Percentiles rank a stretch among this genome's conserved stretches.
Conservation (phyloP, 2,329 filamentous ascomycete species). For the Alternaria panax region DNA sequence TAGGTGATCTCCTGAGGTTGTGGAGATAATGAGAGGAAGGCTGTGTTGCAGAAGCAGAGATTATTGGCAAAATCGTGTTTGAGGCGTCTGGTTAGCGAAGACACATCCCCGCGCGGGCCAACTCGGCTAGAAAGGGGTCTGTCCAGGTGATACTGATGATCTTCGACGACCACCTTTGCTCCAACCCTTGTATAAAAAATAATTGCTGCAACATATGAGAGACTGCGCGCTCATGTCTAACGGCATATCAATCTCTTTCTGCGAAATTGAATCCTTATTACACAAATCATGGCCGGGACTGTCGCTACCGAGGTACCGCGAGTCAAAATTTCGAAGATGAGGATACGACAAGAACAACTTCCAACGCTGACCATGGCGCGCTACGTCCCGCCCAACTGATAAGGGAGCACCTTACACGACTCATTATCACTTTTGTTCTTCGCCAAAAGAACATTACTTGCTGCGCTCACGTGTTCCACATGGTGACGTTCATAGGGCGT, state of each 20-base stretch:
- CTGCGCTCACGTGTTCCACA: neutral
- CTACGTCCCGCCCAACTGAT: neutral
- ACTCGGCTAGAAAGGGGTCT: conserved; percentile 6
- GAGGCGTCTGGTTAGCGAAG: neutral
- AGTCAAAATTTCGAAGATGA: neutral
- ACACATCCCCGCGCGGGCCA: neutral
- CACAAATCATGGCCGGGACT: neutral
- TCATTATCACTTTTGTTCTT: neutral
- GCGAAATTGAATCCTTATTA: neutral
- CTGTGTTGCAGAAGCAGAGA: conserved; percentile 1
- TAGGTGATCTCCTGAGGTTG: neutral
- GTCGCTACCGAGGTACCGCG: neutral
- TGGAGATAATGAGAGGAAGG: neutral
- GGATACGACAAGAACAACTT: neutral
- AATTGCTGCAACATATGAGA: neutral
- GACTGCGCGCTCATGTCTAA: neutral
- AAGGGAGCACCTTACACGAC: neutral
- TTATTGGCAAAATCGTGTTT: neutral
- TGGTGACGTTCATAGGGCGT: neutral
- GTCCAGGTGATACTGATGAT: too few relatives aligned
- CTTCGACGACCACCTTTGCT: neutral
- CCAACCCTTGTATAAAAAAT: neutral
- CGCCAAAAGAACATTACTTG: neutral
- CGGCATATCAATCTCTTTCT: neutral
- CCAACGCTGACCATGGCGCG: neutral